Evolutionary conservation across 2,329 filamentous ascomycete species (phyloP).

Genomic region (Fusarium redolens): DNA sequence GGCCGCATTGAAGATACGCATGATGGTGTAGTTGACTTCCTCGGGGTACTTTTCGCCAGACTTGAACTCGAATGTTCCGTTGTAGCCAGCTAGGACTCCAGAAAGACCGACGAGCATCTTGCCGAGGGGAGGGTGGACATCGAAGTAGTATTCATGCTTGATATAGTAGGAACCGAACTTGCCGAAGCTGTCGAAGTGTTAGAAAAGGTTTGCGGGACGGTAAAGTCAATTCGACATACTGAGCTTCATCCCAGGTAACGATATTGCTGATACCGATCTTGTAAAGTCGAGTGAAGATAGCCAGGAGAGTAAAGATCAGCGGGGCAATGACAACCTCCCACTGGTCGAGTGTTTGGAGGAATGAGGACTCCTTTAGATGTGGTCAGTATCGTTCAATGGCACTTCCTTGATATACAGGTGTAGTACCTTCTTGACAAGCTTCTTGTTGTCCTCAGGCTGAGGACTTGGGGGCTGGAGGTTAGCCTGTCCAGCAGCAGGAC

Average conservation of each 20-base stretch:
- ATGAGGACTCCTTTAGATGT: conserved; percentile 60
- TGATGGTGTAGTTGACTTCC: conserved; percentile 96
- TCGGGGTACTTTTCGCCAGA: conserved; percentile 95
- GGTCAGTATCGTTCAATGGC: conserved; percentile 33
- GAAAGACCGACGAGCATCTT: conserved; percentile 99
- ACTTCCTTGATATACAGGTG: neutral
- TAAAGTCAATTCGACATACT: conserved; percentile 57
- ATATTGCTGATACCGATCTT: conserved; percentile 76
- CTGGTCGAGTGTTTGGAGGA: conserved; percentile 71
- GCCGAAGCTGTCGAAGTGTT: conserved; percentile 72
- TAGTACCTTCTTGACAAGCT: conserved; percentile 66
- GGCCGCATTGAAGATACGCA: conserved; percentile 96
- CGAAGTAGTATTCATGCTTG: conserved; percentile 98
- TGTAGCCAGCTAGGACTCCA: conserved; percentile 96
- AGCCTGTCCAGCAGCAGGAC: conserved; percentile 57
- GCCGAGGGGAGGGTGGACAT: conserved; percentile 90
- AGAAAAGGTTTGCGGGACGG: neutral
- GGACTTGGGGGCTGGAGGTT: conserved; percentile 50
- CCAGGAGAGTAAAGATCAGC: conserved; percentile 69
- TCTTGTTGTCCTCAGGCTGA: conserved; percentile 70
- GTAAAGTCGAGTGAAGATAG: conserved; percentile 75
- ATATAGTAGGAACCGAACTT: conserved; percentile 99
- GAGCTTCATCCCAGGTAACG: conserved; percentile 75
- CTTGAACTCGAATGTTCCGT: conserved; percentile 99
- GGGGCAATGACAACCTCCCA: conserved; percentile 73